Base-by-base conservation (phyloP, 2,329 filamentous ascomycete genomes). In the Nannizziopsis arthrosporioides region DNA sequence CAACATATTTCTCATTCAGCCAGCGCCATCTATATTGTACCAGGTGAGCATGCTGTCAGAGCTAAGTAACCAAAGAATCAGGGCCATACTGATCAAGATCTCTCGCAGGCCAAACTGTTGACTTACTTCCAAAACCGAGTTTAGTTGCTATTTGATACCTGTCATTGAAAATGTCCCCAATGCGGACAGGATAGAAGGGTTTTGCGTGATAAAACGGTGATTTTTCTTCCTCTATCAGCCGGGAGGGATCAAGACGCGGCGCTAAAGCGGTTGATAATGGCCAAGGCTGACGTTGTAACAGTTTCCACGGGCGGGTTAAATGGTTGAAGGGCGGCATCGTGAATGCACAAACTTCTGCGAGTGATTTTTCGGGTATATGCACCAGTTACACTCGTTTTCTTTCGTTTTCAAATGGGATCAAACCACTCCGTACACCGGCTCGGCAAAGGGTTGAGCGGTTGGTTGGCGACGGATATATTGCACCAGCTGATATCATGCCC, bases 1-100 rank as follows among this genome's bases (percentile, higher is more conserved):
- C 61, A 36, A 65, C 59, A 51, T 63, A 65, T 55, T 41, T 53
- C 43, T 57, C 55, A 36, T 49, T 51, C 15, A 49, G 32, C 58
- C 55, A 61, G 37, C 55, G 52, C 55, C 59, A 61, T 52, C 56
- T 62, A 39, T 44, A 34, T 34, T 18, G 10, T 38, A 40, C 47
- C 38, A 30, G 27, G 41, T 32, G 7, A 27, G 22, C 22, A 27
- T 27, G 22, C 7, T 7, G 22, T 27, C 3, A 4, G 22, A 27
- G 22, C 22, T 27, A 32, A 43, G 40, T 9, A 34, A 46, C 34
- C 36, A 30, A 47, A 42, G 46, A 35, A 48, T 44, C 32, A 54
- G n/a, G 15, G 11, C 5, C 42, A 14, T n/a, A 44, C 42, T 36
- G 42, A 36, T 35, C n/a, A 22, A 54, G 12, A 39, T 54, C 51